phyloP scores from a whole-genome alignment of 2,329 filamentous ascomycete species.

The Mollisiaceae sp. region DNA sequence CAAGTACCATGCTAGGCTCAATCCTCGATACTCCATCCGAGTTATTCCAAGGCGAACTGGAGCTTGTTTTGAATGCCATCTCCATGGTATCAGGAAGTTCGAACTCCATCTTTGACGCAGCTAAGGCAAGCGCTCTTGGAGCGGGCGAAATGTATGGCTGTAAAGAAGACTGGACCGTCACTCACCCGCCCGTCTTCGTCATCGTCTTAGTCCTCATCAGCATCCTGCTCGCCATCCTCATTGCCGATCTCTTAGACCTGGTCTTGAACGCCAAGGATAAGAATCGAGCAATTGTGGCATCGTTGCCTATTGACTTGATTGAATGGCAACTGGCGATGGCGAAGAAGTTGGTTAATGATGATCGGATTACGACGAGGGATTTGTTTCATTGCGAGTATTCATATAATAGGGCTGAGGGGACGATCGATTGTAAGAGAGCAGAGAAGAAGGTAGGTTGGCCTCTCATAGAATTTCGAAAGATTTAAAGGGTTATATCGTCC shows the following conservation, averaged over 20 bases:
- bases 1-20: background rate
- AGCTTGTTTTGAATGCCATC: background rate
- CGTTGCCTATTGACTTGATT: background rate
- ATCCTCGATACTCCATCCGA: background rate
- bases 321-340: slow-evolving; percentile 3
- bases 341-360: slow-evolving; percentile 2
- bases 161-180: background rate
- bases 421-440: background rate
- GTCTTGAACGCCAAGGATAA: background rate
- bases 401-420: background rate
- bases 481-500: background rate
- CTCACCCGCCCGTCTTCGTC: background rate
- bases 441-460: background rate
- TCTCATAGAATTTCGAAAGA: background rate
- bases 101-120: background rate
- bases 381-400: background rate
- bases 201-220: background rate
- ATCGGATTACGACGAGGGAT: background rate
- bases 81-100: background rate
- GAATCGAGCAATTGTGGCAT: background rate
- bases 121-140: background rate
- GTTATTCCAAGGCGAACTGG: background rate
- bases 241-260: background rate
- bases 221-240: background rate
- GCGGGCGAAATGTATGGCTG: background rate